phyloP scores from a whole-genome alignment of 2,329 filamentous ascomycete genomes.

The Aspergillus neotritici region DNA sequence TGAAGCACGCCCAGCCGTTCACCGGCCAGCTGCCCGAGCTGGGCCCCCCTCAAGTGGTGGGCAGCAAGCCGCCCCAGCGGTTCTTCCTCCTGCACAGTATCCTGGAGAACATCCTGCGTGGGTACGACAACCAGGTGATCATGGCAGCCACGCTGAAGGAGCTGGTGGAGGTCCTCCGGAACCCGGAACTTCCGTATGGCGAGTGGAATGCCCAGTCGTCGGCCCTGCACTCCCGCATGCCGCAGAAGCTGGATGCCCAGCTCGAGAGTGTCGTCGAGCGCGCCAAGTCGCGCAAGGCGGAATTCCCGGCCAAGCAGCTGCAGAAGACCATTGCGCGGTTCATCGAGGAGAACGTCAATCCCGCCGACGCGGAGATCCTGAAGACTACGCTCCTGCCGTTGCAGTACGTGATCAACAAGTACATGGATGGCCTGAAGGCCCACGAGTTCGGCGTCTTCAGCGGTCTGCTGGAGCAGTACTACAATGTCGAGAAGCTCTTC shows the following conservation, averaged over 20 bases:
- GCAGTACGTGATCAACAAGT: conserved; percentile 69
- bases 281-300: conserved; percentile 66
- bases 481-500: conserved; percentile 78
- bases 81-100: conserved; percentile 73
- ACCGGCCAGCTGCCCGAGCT: conserved; percentile 82
- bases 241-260: conserved; percentile 77
- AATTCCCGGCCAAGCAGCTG: conserved; percentile 89
- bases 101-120: conserved; percentile 79
- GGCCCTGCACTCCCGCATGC: conserved; percentile 95
- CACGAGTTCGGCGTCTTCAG: conserved; percentile 83
- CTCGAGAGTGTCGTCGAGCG: conserved; percentile 83
- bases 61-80: conserved; percentile 84
- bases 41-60: conserved; percentile 78
- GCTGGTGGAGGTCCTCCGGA: conserved; percentile 80
- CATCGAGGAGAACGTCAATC: conserved; percentile 74
- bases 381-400: conserved; percentile 69
- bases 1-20: conserved; percentile 95
- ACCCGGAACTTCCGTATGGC: conserved; percentile 87
- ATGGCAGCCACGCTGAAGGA: conserved; percentile 84
- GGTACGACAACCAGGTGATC: conserved; percentile 96
- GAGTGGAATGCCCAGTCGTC: conserved; percentile 96
- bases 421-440: conserved; percentile 80
- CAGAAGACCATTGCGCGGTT: conserved; percentile 81
- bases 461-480: conserved; percentile 73
- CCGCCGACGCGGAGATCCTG: conserved; percentile 67